Evolutionary conservation across 202 grass and related monocot genomes (phyloP), one percentile per base, ranked within the genome.

Genomic region (Musa balbisiana): DNA sequence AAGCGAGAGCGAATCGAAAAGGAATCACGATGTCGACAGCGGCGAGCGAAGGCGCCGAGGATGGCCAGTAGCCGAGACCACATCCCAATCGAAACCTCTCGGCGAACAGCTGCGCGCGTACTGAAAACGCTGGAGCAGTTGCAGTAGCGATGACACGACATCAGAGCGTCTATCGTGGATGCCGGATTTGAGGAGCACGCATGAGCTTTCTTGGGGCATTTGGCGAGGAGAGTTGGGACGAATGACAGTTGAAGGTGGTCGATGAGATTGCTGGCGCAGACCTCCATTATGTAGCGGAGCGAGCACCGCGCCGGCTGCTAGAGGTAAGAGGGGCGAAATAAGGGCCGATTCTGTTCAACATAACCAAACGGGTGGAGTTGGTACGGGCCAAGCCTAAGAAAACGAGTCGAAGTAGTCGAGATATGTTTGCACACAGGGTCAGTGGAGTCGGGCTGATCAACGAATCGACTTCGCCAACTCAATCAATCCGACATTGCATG

Each of bases 1-100:
- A 87, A 54, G 13, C 59, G 82, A 6, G 84, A 84, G 58, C 92
- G 88, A 64, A 92, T 73, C 3, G 21, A 72, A 8, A 88, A 17
- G 51, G 89, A 80, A 75, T 88, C 87, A 11, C 52, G 63, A 74
- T 96, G 89, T 52, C 55, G 74, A 11, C 79, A 80, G 52, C 64
- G 12, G 72, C 82, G 79, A 62, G 87, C 69, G 55, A 96, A 91
- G 26, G 85, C 63, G 55, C 87, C 80, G 23, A 96, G 86, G 63
- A 85, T 69, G 27, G 80, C 81, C 1, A n/a, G 92, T 96, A n/a
- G 82, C 92, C 13, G 85, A 77, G 60, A 92, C 80, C 1, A 96
- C 83, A 68, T 90, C 84, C 83, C 82, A 82, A 53, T 72, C 12
- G 11, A n/a, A 25, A 27, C 83, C 90, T 97, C 90, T 81, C 80